A percentile compares a stretch with the other conserved stretches of the same genome.
Conservation (phyloP, 768 basidiomycete genomes). For the Boletus reticuloceps region DNA sequence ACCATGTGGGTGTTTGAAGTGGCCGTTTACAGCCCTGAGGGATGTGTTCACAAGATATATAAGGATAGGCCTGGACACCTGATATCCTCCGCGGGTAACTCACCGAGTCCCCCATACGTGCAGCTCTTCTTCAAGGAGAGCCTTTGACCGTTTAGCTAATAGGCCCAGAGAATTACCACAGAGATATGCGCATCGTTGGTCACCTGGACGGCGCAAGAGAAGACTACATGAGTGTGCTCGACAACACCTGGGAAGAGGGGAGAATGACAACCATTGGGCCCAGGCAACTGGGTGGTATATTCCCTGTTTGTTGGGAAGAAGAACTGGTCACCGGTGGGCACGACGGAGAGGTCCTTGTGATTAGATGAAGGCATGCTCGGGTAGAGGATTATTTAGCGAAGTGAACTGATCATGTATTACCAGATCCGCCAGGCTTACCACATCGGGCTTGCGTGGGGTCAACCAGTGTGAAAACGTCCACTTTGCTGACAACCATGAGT, state of each 20-base stretch:
- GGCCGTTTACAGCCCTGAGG: conserved; percentile 78
- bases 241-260: background rate
- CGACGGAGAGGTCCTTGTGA: conserved; percentile 23
- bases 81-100: conserved; percentile 22
- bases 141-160: conserved; percentile 68
- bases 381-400: background rate
- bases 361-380: conserved; percentile 14
- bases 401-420: conserved; percentile 8
- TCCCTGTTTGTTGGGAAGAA: conserved; percentile 52
- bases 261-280: conserved; percentile 36
- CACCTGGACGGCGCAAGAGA: conserved; percentile 32
- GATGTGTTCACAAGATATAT: conserved; percentile 3
- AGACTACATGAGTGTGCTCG: conserved; percentile 11
- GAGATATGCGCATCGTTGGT: conserved; percentile 71
- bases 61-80: conserved; percentile 6
- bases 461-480: conserved; percentile 1
- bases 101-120: conserved; percentile 77
- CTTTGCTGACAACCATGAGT: conserved; percentile 13
- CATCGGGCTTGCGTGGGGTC: conserved; percentile 7
- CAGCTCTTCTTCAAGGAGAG: conserved; percentile 79
- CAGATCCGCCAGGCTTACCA: conserved; percentile 17
- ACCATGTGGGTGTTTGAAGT: conserved; percentile 83
- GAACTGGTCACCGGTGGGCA: conserved; percentile 52
- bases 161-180: conserved; percentile 95
- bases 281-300: conserved; percentile 41